Base-by-base conservation (phyloP, 2,329 filamentous ascomycete species). In the Neurospora sp. region DNA sequence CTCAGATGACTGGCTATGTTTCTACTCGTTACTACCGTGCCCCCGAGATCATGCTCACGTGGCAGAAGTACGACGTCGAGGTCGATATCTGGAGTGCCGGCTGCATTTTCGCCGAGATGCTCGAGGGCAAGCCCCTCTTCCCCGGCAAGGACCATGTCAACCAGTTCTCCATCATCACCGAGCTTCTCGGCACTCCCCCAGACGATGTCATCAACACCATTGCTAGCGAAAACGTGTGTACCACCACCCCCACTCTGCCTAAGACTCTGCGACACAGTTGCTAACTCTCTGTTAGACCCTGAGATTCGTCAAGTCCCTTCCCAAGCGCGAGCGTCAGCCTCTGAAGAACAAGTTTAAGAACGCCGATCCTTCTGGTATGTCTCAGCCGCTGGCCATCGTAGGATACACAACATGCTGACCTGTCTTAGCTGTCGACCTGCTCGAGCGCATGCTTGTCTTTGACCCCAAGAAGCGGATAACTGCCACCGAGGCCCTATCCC, bases 21-120 rank as follows among this genome's bases (percentile, higher is more conserved):
- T 98, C 96, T 67, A 99, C 96, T 73, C 87, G 96, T 85, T 99
- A 99, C 86, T 99, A 99, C 86, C 90, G 96, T 78, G 96, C 96
- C 9, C 96, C 96, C 19, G 96, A 99, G 82, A 99, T 99, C 79
- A 99, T 99, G 96, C 93, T 99, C 79, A 98, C 96, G 74, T 99
- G 96, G 96, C 96, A 99, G 85, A 99, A 99, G 84, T 99, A 99
- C 82, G 96, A 99, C 76, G 90, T 98, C 67, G 96, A 98, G 83
- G 96, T 99, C 71, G 96, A 99, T 80, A 97, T 99, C 79, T 99
- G 96, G 96, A 98, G 96, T 80, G 95, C 95, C 19, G 96, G 96
- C 72, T 99, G 96, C 82, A 99, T 99, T 79, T 98, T 99, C 77
- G 96, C 96, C 58, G 96, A 99, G 83, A 99, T 99, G 96, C 87